Base-by-base conservation (phyloP, 305 asterid genomes). In the Solanum chacoense region DNA sequence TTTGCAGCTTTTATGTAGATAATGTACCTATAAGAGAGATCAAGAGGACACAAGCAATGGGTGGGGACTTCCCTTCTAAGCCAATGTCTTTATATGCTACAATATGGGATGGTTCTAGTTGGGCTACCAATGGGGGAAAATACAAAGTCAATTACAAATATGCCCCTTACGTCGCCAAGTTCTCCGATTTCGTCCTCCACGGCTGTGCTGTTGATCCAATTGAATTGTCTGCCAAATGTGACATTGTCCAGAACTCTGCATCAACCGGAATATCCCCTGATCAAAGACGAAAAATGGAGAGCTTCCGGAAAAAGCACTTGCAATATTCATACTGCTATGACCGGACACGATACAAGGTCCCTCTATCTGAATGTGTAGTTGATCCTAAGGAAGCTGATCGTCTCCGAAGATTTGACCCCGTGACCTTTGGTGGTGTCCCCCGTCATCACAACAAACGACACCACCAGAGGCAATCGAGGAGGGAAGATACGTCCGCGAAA, bases 91-190 rank as follows among this genome's bases (percentile, higher is more conserved):
- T 96, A 32, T 96, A 96, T 88, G 98, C 95, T 12, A 96, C 99
- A 37, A 94, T 96, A 91, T 96, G 99, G 99, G 99, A 96, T 88
- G 99, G 97, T 5, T 96, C 99, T 1, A 87, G 87, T 31, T 96
- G 99, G 99, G 99, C 99, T 87, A 95, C 99, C 8, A 91, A 93
- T 88, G 99, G 99, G 28, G 99, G 98, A 18, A 94, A 90, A 80
- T 94, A 94, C 92, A 90, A 88, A 83, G 94, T 95, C 34, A 95
- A 89, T 90, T 96, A 96, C 94, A 94, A 94, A 89, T 95, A 93
- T 31, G 95, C 98, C 90, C 98, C 98, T 80, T 95, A 91, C 91
- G 28, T 93, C 0, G 95, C 98, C 0, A 91, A 93, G 76, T 94
- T 94, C 81, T 93, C 98, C 3, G 89, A 95, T 31, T 92, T 96